phyloP scores from a whole-genome alignment of 106 monocot species.

The Vanilla planifolia region DNA sequence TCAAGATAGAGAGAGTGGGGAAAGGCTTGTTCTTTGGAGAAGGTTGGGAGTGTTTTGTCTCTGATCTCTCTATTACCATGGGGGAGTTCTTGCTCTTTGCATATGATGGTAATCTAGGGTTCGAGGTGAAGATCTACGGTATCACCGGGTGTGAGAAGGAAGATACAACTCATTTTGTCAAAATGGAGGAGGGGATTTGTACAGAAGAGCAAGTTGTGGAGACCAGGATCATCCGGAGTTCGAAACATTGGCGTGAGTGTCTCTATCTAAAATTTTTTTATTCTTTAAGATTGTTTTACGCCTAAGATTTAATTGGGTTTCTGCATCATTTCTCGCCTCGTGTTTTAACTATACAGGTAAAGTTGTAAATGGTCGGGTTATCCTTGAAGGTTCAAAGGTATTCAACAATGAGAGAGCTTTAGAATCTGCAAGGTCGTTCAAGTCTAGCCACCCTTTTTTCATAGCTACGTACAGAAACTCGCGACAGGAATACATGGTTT shows the following conservation, averaged over 20 bases:
- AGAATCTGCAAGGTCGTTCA: constrained; percentile 5
- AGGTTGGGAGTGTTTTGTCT: constrained; percentile 15
- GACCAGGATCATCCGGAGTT: not conserved
- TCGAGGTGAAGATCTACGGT: constrained; percentile 15
- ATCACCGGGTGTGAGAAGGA: constrained; percentile 10
- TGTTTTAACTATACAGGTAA: not conserved
- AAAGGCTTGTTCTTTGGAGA: constrained; percentile 2
- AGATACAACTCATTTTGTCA: not conserved
- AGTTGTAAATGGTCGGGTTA: constrained; percentile 6
- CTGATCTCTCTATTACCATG: not conserved
- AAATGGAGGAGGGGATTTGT: no score
- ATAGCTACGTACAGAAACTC: constrained; percentile 2
- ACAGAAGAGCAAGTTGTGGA: not conserved
- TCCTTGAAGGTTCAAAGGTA: not conserved
- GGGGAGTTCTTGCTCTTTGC: constrained; percentile 17
- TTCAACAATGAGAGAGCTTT: constrained; percentile 5
- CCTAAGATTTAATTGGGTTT: constrained; percentile 1
- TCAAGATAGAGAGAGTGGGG: not conserved
- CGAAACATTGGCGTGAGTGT: not conserved
- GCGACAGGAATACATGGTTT: constrained; percentile 7
- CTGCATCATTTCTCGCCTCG: not conserved
- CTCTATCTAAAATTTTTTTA: not conserved
- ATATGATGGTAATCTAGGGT: constrained; percentile 10
- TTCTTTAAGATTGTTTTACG: not conserved
- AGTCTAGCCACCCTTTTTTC: constrained; percentile 9